phyloP scores from a whole-genome alignment of 768 basidiomycete genomes.

The Boletales sp. region DNA sequence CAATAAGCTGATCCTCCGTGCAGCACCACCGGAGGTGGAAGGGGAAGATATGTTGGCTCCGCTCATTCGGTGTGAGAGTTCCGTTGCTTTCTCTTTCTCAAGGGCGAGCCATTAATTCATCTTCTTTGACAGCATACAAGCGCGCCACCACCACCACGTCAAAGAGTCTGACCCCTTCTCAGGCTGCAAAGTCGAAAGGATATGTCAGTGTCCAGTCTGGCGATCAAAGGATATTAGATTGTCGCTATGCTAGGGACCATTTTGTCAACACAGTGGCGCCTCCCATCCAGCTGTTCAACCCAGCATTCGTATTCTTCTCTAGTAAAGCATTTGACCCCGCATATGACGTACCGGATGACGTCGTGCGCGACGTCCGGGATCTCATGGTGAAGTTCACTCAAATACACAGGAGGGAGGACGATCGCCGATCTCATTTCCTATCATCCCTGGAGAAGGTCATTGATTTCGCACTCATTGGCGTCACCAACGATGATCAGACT shows the following conservation, averaged over 20 bases:
- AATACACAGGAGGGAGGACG: constrained; percentile 8
- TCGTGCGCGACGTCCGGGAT: neutral
- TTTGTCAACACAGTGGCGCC: constrained; percentile 4
- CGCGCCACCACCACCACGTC: neutral
- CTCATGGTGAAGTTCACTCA: constrained; percentile 14
- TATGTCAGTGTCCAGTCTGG: constrained; percentile 2
- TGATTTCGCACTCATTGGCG: neutral
- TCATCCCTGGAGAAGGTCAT: constrained; percentile 1
- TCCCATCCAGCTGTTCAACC: constrained; percentile 16
- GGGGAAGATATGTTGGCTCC: no score
- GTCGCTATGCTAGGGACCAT: neutral
- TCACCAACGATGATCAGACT: neutral
- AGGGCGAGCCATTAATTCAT: neutral
- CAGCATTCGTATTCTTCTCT: constrained; percentile 26
- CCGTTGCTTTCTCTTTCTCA: no score
- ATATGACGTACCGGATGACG: constrained; percentile 6
- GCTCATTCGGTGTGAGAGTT: no score
- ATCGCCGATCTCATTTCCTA: neutral
- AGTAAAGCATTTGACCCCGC: constrained; percentile 14
- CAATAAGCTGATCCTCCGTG: no score
- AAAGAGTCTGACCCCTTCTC: constrained; percentile 3
- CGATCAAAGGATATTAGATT: constrained; percentile 5
- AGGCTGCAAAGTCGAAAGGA: constrained; percentile 5
- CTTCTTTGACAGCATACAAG: neutral
- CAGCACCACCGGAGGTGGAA: no score